Evolutionary conservation across 1,139 yeast species (phyloP).

Genomic region (Kurtzmaniella quercitrusa): DNA sequence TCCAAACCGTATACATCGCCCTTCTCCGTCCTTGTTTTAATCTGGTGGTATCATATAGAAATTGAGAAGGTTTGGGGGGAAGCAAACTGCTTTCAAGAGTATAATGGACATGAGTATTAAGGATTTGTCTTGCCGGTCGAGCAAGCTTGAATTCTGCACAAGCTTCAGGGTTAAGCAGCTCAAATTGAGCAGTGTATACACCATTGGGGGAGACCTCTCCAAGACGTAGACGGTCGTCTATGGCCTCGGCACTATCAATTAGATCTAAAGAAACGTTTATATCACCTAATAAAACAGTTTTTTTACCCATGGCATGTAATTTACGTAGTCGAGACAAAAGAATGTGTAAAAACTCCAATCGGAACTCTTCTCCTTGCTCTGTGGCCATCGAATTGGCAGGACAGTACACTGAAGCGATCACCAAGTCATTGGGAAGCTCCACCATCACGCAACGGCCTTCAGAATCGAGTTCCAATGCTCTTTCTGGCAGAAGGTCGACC

Average conservation of each 20-base stretch:
- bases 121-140: constrained; percentile 36
- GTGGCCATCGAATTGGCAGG: constrained; percentile 82
- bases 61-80: constrained; percentile 13
- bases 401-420: constrained; percentile 77
- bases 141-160: constrained; percentile 41
- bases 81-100: background rate
- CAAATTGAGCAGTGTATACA: constrained; percentile 31
- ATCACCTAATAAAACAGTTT: constrained; percentile 82
- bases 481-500: constrained; percentile 23
- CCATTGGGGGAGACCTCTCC: constrained; percentile 17
- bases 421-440: constrained; percentile 62
- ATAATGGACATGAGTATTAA: constrained; percentile 29
- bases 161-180: constrained; percentile 31
- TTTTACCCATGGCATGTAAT: constrained; percentile 49
- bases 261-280: constrained; percentile 76
- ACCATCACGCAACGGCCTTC: constrained; percentile 81
- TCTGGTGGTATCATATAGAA: constrained; percentile 66
- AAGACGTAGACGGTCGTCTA: constrained; percentile 39
- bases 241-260: constrained; percentile 76
- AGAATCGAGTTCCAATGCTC: constrained; percentile 55
- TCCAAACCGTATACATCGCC: constrained; percentile 91
- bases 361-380: constrained; percentile 63
- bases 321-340: constrained; percentile 59
- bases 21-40: constrained; percentile 49
- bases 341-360: constrained; percentile 54